Base-by-base conservation (phyloP, 805 yeast species). In the Candida railenensis region DNA sequence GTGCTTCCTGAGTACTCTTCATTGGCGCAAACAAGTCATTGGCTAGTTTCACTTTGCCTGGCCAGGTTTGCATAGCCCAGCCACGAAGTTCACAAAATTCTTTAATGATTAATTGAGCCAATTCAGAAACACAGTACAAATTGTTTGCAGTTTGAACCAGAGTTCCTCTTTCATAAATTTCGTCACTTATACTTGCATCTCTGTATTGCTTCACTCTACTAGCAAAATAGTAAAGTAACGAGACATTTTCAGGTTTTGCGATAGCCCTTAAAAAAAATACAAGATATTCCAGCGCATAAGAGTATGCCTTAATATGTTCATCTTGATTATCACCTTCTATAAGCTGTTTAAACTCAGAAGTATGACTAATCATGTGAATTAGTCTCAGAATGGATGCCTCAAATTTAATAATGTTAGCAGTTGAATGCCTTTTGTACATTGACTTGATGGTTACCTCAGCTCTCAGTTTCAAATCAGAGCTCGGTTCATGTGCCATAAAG, bases 61-160 rank as follows among this genome's bases (percentile, higher is more conserved):
- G 95, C 82, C 91, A 90, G 0, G 90, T 82, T 20, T 83, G 78
- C 46, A 87, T 70, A 19, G 77, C 77, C 96, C 96, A 89, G 39
- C 73, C 74, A 54, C 76, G 82, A 20, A 65, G 56, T 20, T 78
- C 83, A 37, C 83, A 78, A 20, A 81, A 65, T 46, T 78, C 81
- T 45, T 82, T 77, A 40, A 89, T 71, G 4, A 81, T 67, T 47
- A 86, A 63, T 60, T 87, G 95, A 1, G 89, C 72, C 36, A 90
- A 62, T 54, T 90, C 97, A 1, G 96, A 77, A 11, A 88, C 69
- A 34, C 81, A 62, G 57, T 88, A 90, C 33, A 89, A 65, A 28
- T 76, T 74, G 14, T 64, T 50, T 1, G 59, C 65, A 28, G 58
- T 58, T n/a, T 49, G 50, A 12, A 67, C 59, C 2, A 52, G 36